Evolutionary conservation across 2,329 filamentous ascomycete species (phyloP), one percentile per base, ranked within the genome.

Genomic region (Alternaria sp.): DNA sequence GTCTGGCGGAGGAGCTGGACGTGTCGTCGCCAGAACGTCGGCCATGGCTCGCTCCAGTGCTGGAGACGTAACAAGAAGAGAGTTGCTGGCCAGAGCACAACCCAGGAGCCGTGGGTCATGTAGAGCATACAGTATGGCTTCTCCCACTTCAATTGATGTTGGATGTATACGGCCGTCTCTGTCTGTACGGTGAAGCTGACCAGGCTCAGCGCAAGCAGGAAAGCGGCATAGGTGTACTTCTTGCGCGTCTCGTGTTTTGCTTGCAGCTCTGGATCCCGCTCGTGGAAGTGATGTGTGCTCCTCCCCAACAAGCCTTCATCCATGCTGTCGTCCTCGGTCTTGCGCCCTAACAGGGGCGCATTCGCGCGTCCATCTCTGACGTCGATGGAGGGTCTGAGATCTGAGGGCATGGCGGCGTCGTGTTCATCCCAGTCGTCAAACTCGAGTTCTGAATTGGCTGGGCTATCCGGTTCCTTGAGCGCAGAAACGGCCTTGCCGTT

Each of bases 71-170:
- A 83, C 51, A 97, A 86, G 24, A 91, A 79, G 36, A 99, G 86
- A 79, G 96, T 93, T 11, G 87, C 81, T 0, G 94, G 94, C 92
- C 93, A 99, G 24, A 99, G 85, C 49, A 98, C 80, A 9, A 89
- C 79, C 95, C 95, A 99, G 2, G 93, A 97, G 56, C 94, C 91
- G 81, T 99, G 95, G 11, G 95, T 99, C 67, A 99, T 85, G 80
- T 96, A 97, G 85, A 99, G 88, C 95, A 99, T 99, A 84, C 93
- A 96, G 82, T 97, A 99, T n/a, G 95, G 92, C 83, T 99, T 99
- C 81, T 96, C 88, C 95, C 95, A 99, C 65, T 91, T 89, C 65
- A 97, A 81, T 61, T 95, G 89, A 77, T 94, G 90, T 81, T 98
- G 94, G 62, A 99, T 95, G 81, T 97, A 94, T 9, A 96, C 89